These are phyloP conservation scores for Sporothrix luriei DNA, from an alignment of 2,329 filamentous ascomycete species.

Conservation along the genomic window DNA sequence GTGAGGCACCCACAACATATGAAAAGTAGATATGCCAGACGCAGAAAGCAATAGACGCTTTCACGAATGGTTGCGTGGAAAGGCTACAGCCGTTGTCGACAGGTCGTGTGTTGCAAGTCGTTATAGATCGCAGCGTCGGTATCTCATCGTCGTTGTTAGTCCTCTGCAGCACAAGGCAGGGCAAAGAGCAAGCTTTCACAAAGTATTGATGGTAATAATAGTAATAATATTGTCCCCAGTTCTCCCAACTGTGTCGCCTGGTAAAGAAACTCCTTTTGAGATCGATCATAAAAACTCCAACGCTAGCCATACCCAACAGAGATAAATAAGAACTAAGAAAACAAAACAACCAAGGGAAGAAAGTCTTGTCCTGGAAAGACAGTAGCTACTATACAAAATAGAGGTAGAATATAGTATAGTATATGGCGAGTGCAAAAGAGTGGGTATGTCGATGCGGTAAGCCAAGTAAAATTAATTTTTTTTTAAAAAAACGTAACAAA, in stretches of 20 bases:
- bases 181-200: neutral
- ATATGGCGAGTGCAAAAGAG: neutral
- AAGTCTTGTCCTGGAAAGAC: neutral
- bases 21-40: constrained; percentile 4
- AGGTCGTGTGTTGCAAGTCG: neutral
- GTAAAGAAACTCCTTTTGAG: constrained; percentile 18
- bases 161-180: neutral
- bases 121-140: neutral
- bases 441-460: constrained; percentile 21
- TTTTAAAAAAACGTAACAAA: neutral
- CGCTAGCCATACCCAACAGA: constrained; percentile 34
- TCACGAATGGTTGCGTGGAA: neutral
- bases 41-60: neutral
- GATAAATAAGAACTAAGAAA: constrained; percentile 14
- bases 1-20: neutral
- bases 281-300: constrained; percentile 36
- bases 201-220: neutral
- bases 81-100: neutral
- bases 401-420: constrained; percentile 1
- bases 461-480: constrained; percentile 6
- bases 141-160: neutral
- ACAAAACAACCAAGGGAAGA: neutral
- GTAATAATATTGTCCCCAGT: neutral
- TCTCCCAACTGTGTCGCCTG: constrained; percentile 14
- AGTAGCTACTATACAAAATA: constrained; percentile 5